Percentiles rank a stretch among this genome's conserved stretches.
Conservation (phyloP, 2,329 filamentous ascomycete genomes). For the Ceratocystis lukuohia region DNA sequence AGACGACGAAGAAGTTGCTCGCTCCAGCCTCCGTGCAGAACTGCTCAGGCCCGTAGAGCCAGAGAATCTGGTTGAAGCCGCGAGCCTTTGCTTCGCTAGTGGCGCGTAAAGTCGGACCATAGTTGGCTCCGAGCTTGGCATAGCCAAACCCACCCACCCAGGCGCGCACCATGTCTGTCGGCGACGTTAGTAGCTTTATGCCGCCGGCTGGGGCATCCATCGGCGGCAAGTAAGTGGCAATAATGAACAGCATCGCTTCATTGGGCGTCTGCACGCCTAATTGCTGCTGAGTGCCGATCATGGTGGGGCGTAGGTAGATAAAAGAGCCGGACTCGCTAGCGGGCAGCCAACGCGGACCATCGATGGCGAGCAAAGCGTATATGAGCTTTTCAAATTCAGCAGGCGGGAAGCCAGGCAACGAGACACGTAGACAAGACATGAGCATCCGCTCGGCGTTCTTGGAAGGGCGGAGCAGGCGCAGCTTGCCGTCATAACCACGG, state of each 20-base stretch:
- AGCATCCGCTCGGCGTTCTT: slow-evolving; percentile 55
- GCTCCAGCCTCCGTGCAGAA: slow-evolving; percentile 84
- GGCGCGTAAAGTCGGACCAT: slow-evolving; percentile 69
- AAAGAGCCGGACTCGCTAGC: slow-evolving; percentile 52
- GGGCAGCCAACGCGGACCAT: slow-evolving; percentile 70
- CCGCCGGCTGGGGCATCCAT: slow-evolving; percentile 41
- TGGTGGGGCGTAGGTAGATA: slow-evolving; percentile 73
- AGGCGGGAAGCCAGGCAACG: slow-evolving; percentile 60
- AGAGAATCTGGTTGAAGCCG: slow-evolving; percentile 85
- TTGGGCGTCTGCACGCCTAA: slow-evolving; percentile 69
- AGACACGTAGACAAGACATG: slow-evolving; percentile 50
- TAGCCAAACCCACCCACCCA: slow-evolving; percentile 91
- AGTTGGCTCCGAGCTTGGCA: slow-evolving; percentile 88
- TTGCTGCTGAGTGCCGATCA: slow-evolving; percentile 70
- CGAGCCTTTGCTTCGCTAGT: slow-evolving; percentile 58
- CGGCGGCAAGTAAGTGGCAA: slow-evolving; percentile 49
- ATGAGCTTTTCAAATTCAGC: slow-evolving; percentile 62
- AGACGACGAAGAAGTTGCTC: slow-evolving; percentile 82
- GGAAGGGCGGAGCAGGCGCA: slow-evolving; percentile 65
- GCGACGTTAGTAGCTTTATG: slow-evolving; percentile 64
- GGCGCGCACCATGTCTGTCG: slow-evolving; percentile 72
- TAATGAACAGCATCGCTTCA: slow-evolving; percentile 81
- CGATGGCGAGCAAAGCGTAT: slow-evolving; percentile 53
- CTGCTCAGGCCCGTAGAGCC: slow-evolving; percentile 68
- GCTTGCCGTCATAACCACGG: slow-evolving; percentile 60